A percentile compares a stretch with the other conserved stretches of the same genome.
Conservation (phyloP, 208 protist genomes). For the Vickermania spadyakhi region DNA sequence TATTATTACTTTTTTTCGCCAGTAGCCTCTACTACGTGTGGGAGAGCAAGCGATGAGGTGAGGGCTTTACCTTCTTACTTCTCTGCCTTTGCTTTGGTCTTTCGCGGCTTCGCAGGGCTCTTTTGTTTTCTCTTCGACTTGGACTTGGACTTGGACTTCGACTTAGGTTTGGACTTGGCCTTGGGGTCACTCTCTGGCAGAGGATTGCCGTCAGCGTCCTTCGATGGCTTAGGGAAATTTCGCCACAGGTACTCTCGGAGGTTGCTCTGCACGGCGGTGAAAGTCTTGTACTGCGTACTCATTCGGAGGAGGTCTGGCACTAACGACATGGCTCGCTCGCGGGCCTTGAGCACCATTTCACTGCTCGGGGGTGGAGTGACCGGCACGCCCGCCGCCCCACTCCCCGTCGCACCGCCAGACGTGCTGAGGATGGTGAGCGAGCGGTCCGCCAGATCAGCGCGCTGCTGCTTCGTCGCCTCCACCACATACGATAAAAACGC, state of each 20-base stretch:
- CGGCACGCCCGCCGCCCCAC: not conserved
- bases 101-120: not conserved
- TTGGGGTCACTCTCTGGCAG: not conserved
- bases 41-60: not conserved
- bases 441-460: constrained; percentile 50
- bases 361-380: constrained; percentile 18
- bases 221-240: constrained; percentile 50
- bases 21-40: not conserved
- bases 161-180: not conserved
- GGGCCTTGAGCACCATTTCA: constrained; percentile 26
- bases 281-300: constrained; percentile 55
- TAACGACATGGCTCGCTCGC: constrained; percentile 23
- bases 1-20: too few relatives aligned
- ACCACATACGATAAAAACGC: constrained; percentile 82
- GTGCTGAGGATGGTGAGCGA: constrained; percentile 13
- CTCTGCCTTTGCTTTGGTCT: constrained; percentile 6
- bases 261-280: constrained; percentile 78
- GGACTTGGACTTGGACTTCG: not conserved
- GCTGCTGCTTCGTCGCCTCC: constrained; percentile 66
- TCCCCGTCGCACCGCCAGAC: not conserved
- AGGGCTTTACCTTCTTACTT: constrained; percentile 6
- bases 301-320: constrained; percentile 50
- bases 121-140: not conserved
- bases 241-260: constrained; percentile 70
- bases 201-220: not conserved